A percentile compares a stretch with the other conserved stretches of the same genome.
Conservation (phyloP, 1,139 yeast species). For the Geotrichum klebahnii region DNA sequence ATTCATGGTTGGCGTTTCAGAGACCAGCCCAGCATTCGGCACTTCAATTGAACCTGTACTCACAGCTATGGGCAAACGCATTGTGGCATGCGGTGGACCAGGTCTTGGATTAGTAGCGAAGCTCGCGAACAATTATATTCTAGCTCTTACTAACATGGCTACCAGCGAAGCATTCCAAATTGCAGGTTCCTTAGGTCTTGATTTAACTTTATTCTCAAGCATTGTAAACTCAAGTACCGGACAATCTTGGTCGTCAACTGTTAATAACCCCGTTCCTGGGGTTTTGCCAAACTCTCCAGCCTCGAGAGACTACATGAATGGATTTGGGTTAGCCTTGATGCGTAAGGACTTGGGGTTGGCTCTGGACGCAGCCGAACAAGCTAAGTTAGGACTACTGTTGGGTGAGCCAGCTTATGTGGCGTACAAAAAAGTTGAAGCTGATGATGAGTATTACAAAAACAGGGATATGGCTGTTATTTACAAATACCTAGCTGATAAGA, state of each 20-base stretch:
- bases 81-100: conserved; percentile 55
- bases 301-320: no score
- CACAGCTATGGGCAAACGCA: conserved; percentile 50
- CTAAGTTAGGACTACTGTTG: conserved; percentile 30
- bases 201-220: conserved; percentile 49
- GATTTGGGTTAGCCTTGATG: conserved; percentile 49
- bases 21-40: conserved; percentile 25
- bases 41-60: conserved; percentile 40
- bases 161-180: conserved; percentile 59
- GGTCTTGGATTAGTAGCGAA: conserved; percentile 62
- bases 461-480: background rate
- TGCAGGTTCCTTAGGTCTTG: conserved; percentile 53
- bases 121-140: conserved; percentile 54
- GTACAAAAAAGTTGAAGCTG: conserved; percentile 33
- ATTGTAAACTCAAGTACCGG: no score
- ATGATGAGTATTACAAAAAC: conserved; percentile 26
- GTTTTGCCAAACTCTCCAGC: no score
- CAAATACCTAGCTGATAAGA: background rate
- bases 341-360: conserved; percentile 58
- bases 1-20: conserved; percentile 51
- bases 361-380: conserved; percentile 45
- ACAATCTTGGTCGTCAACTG: no score
- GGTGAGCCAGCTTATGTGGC: conserved; percentile 33
- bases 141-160: conserved; percentile 57
- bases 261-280: no score